Evolutionary conservation across 306 rosid genomes (phyloP), one percentile per base, ranked within the genome.

Genomic region (Fragaria vesca): DNA sequence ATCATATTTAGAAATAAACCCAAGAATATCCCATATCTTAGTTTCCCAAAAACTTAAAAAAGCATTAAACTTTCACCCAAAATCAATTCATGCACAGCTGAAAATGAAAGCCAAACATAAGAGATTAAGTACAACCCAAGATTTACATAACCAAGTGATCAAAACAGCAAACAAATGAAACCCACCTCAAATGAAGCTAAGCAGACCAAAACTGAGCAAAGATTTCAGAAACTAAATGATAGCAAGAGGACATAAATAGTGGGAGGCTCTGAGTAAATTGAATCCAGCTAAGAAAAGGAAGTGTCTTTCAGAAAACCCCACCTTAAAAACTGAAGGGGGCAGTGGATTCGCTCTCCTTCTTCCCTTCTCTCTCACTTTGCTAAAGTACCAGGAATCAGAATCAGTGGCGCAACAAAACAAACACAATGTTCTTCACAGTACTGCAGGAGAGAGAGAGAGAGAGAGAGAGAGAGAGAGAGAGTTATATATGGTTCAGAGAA

Each of bases 341-440:
- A 51, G 48, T 63, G 73, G 57, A 65, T 73, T 43, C 30, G 40
- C 57, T 48, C 63, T 57, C 63, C 61, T 55, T 55, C 26, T 21
- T 2, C 61, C 18, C 66, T 28, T 26, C 1, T 65, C 21, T 10
- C 18, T 70, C 60, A 30, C n/a, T 51, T 65, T 65, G 63, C 63
- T 18, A 74, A 66, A 75, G 83, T 55, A 58, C 81, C 71, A 66
- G 66, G 81, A 72, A 82, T 81, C 75, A 51, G 67, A 71, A 42
- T 52, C 51, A 36, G 42, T 61, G 69, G 71, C 58, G 7, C 55
- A 72, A 74, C 70, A 50, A 72, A 77, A 82, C 78, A 78, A 82
- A 82, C 54, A 75, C 76, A 73, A 72, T 63, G 80, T 48, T 75
- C 75, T 60, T 75, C 71, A 61, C 57, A 60, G 67, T 57, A 21